Evolutionary conservation across 331 rosid species (phyloP).

Genomic region (Prunus yedoensis): DNA sequence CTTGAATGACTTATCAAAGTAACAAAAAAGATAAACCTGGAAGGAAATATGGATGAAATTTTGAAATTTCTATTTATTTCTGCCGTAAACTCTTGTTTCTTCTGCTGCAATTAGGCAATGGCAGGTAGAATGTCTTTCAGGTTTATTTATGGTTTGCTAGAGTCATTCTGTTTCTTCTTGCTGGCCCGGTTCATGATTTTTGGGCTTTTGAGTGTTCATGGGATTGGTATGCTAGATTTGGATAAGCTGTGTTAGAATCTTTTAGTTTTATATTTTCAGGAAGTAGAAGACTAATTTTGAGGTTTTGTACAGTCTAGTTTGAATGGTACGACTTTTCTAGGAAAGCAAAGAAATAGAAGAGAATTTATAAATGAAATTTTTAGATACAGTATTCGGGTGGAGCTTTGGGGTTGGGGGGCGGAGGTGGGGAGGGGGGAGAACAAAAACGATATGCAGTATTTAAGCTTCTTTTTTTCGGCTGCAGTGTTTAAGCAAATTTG

Average conservation of each 20-base stretch:
- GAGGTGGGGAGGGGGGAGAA: no score
- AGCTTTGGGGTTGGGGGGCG: no score
- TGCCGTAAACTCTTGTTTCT: background rate
- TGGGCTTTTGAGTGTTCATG: background rate
- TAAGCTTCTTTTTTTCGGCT: no score
- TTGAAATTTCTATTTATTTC: background rate
- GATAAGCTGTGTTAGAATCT: background rate
- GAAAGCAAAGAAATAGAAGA: background rate
- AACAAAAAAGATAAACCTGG: background rate
- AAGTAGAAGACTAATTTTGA: background rate
- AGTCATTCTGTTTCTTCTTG: background rate
- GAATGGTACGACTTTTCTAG: no score
- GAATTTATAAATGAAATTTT: background rate
- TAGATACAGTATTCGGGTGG: no score
- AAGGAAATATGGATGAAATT: background rate
- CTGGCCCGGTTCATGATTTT: background rate
- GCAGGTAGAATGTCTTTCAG: background rate
- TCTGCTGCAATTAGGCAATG: background rate
- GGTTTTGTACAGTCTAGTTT: background rate
- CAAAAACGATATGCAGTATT: no score
- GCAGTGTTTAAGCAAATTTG: no score
- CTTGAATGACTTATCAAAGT: background rate
- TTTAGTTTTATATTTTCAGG: background rate
- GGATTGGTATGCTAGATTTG: slow-evolving; percentile 4
- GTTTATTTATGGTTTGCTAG: background rate